A percentile compares a stretch with the other conserved stretches of the same genome.
Evolutionary conservation across 192 early-diverging fungal genomes (phyloP).

Genomic region (Chytriomyces confervae): DNA sequence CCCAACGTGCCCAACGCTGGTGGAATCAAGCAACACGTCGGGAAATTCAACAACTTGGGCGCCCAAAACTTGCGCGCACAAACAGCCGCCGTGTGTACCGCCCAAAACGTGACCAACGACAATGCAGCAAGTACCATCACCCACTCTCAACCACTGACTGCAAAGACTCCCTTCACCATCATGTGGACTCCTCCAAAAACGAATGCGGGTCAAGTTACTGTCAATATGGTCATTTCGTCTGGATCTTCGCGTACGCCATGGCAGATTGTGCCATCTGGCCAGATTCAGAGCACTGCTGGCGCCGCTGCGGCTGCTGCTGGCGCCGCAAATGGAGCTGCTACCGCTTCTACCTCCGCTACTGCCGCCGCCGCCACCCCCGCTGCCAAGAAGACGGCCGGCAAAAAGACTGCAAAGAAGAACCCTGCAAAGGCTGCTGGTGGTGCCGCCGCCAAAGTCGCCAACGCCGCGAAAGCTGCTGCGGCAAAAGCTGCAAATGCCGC

Average conservation of each 20-base stretch:
- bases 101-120: conserved; percentile 33
- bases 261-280: conserved; percentile 12
- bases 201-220: conserved; percentile 19
- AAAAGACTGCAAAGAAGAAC: background rate
- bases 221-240: conserved; percentile 27
- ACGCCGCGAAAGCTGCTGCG: background rate
- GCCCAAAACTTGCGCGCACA: conserved; percentile 45
- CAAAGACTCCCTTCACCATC: background rate
- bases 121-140: conserved; percentile 40
- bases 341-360: background rate
- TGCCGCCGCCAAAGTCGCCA: background rate
- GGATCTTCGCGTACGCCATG: background rate
- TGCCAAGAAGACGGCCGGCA: too few relatives aligned
- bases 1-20: background rate
- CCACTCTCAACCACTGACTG: conserved; percentile 23
- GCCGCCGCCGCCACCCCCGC: background rate
- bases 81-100: conserved; percentile 38
- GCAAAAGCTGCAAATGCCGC: background rate
- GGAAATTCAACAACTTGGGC: background rate
- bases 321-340: background rate
- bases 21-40: conserved; percentile 5
- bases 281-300: background rate
- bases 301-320: background rate
- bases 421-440: background rate
- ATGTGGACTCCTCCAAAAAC: conserved; percentile 30